Percentiles rank a stretch among this genome's conserved stretches.
Conservation (phyloP, 2,329 filamentous ascomycete species). For the Sclerotinia spermophila region DNA sequence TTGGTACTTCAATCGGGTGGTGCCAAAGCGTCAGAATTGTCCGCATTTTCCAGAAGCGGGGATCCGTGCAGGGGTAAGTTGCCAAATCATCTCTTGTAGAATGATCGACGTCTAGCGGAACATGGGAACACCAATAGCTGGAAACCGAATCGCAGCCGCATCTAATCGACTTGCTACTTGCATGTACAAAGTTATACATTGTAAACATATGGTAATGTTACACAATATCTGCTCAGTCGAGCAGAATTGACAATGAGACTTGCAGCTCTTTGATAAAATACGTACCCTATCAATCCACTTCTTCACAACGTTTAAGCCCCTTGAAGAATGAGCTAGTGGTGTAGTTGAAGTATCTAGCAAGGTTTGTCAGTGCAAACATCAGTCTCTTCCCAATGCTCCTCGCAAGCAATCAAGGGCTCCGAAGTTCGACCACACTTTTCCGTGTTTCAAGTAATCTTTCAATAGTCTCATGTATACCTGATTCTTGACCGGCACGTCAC, state of each 20-base stretch:
- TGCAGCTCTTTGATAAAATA: not conserved
- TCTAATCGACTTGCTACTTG: not conserved
- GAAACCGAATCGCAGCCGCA: not conserved
- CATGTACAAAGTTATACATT: not conserved
- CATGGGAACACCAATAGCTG: not conserved
- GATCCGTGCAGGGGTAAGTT: not conserved
- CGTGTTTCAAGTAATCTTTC: slow-evolving; percentile 14
- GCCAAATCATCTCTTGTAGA: not conserved
- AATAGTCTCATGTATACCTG: slow-evolving; percentile 10
- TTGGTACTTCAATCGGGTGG: not conserved
- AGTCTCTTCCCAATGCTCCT: not conserved
- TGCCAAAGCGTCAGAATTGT: slow-evolving; percentile 1
- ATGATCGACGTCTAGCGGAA: not conserved
- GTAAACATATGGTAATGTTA: not conserved
- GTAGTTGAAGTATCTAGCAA: not conserved
- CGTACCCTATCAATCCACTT: not conserved
- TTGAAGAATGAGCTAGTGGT: not conserved
- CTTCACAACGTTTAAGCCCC: not conserved
- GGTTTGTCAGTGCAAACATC: slow-evolving; percentile 4
- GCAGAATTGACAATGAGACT: not conserved
- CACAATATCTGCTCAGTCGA: not conserved
- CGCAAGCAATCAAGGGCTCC: not conserved
- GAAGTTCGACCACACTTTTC: not conserved
- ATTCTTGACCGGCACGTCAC: not conserved
- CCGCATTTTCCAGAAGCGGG: not conserved